These are phyloP conservation scores for Periconia macrospinosa DNA, from an alignment of 2,329 filamentous ascomycete species.

Conservation along the genomic window DNA sequence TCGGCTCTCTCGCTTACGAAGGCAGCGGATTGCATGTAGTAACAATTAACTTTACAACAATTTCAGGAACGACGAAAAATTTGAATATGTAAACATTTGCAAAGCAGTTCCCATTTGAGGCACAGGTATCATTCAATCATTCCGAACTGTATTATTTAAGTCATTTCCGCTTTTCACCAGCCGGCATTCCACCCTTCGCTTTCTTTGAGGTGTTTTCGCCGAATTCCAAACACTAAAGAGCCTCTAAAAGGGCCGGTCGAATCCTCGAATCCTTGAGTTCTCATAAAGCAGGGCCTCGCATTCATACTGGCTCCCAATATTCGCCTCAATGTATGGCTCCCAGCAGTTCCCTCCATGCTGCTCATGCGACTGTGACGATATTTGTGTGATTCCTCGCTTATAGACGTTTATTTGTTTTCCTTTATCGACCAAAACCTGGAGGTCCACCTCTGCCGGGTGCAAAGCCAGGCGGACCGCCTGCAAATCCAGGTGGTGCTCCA, in stretches of 20 bases:
- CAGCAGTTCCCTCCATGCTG: too few relatives aligned
- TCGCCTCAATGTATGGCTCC: too few relatives aligned
- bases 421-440: constrained; percentile 30
- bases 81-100: neutral
- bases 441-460: constrained; percentile 28
- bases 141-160: neutral
- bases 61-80: neutral
- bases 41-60: too few relatives aligned
- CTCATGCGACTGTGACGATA: too few relatives aligned
- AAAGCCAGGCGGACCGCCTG: constrained; percentile 22
- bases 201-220: neutral
- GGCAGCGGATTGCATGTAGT: too few relatives aligned
- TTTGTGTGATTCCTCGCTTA: too few relatives aligned
- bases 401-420: neutral
- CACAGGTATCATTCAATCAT: neutral
- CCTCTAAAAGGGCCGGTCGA: too few relatives aligned
- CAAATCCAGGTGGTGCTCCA: constrained; percentile 4
- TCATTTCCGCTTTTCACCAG: neutral
- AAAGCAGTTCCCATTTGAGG: neutral
- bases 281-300: too few relatives aligned
- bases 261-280: too few relatives aligned
- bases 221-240: too few relatives aligned
- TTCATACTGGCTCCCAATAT: too few relatives aligned
- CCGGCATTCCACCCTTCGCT: neutral
- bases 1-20: too few relatives aligned